Base-by-base conservation (phyloP, 2,329 filamentous ascomycete species). In the Fusarium guadeloupense region DNA sequence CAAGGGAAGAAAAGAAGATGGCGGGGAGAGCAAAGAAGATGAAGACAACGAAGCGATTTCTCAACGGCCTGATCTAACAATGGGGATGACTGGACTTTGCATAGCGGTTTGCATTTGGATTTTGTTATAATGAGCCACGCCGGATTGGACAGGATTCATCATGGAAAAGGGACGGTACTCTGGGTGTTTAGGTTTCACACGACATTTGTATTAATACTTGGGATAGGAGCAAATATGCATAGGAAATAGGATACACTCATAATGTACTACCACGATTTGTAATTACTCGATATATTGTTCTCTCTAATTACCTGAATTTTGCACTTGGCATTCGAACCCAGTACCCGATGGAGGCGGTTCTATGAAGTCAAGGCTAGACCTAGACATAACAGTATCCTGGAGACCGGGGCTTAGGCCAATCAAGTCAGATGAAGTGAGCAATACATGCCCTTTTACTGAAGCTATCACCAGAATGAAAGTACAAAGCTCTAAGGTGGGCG, bases 71-170 rank as follows among this genome's bases (percentile, higher is more conserved):
- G 45, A 33, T 64, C 68, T 35, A 46, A 66, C 28, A 39, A 63
- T 54, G 21, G 59, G 59, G n/a, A 48, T 68, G 25, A 46, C 59
- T 47, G 63, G 58, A 37, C 60, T 75, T 43, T 78, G 74, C 72
- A 76, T 80, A 71, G 74, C 74, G 67, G 71, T 76, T 64, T 74
- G 77, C 71, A 74, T 76, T 71, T 76, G 72, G 71, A 44, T 75
- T 65, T 76, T 54, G 69, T 57, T 69, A 69, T 68, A 61, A 66
- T 30, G 42, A 19, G 35, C 21, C 33, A 31, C n/a, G 37, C 23
- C 17, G n/a, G 41, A 40, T 59, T 55, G 33, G 17, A 33, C 44
- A 19, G 14, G 19, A 30, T 25, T 23, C 30, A 19, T 41, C 35
- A 37, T 44, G 8, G 23, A 12, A n/a, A 55, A 38, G 17, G 43